phyloP scores from a whole-genome alignment of 2,329 filamentous ascomycete genomes.

The Aspergillus flavus region DNA sequence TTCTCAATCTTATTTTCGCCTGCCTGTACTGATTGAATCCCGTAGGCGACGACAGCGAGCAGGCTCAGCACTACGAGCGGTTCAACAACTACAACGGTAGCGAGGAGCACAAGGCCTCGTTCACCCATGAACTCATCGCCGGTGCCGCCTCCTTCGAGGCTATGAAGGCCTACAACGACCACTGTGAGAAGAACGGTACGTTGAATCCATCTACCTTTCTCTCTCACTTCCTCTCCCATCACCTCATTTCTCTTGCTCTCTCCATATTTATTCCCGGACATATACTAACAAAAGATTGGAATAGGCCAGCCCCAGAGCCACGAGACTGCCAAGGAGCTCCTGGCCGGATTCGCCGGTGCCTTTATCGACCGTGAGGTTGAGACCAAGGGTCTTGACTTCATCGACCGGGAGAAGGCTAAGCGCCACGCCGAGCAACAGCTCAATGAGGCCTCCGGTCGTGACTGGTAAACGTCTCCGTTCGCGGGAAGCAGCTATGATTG shows the following conservation, averaged over 20 bases:
- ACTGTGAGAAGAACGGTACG: constrained; percentile 68
- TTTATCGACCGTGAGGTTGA: constrained; percentile 77
- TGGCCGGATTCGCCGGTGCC: constrained; percentile 73
- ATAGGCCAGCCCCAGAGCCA: constrained; percentile 70
- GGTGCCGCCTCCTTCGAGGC: constrained; percentile 77
- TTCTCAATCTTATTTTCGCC: neutral
- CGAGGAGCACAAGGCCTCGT: constrained; percentile 59
- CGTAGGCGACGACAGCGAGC: constrained; percentile 12
- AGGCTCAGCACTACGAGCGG: constrained; percentile 13
- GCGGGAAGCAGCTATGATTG: neutral
- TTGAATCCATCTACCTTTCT: neutral
- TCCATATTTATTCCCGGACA: neutral
- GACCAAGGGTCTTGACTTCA: constrained; percentile 63
- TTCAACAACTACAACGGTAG: constrained; percentile 28
- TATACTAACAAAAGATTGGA: neutral
- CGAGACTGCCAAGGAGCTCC: constrained; percentile 73
- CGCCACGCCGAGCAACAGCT: constrained; percentile 56
- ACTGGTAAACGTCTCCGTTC: constrained; percentile 9
- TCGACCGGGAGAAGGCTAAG: constrained; percentile 63
- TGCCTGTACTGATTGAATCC: neutral
- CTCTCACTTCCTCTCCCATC: too few species aligned
- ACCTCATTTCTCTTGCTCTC: neutral
- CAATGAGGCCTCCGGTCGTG: constrained; percentile 41
- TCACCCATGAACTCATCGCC: constrained; percentile 74
- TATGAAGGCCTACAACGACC: constrained; percentile 77